phyloP scores from a whole-genome alignment of 2,329 filamentous ascomycete species.

The Alternaria alternata region DNA sequence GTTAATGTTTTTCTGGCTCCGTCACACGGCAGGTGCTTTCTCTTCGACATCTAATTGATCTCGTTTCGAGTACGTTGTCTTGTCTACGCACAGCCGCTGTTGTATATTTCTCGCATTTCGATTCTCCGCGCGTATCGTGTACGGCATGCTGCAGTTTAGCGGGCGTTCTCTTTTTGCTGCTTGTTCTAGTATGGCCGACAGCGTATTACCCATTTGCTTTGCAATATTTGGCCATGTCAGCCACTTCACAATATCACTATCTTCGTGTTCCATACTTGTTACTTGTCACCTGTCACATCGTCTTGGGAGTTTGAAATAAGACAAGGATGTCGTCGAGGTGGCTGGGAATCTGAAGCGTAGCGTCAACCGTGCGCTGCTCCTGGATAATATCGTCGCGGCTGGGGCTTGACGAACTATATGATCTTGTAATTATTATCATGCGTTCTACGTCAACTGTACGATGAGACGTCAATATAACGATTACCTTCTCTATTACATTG shows the following conservation, averaged over 20 bases:
- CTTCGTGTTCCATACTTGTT: constrained; percentile 4
- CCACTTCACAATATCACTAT: constrained; percentile 9
- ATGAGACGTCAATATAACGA: constrained; percentile 26
- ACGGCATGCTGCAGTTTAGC: constrained; percentile 43
- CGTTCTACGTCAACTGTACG: constrained; percentile 13
- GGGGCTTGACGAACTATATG: constrained; percentile 22
- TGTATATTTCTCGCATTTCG: constrained; percentile 32
- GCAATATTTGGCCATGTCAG: constrained; percentile 1
- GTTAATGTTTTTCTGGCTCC: constrained; percentile 41
- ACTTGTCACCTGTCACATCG: constrained; percentile 7
- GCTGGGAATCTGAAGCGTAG: constrained; percentile 14
- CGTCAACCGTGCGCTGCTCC: constrained; percentile 16
- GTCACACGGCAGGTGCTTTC: constrained; percentile 31
- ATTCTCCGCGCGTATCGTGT: constrained; percentile 13
- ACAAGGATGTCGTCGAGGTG: constrained; percentile 8
- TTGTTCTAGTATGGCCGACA: constrained; percentile 8
- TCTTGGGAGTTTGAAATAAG: constrained; percentile 12
- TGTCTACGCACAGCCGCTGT: constrained; percentile 22
- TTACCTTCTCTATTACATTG: constrained; percentile 22
- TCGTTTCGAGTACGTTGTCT: constrained; percentile 30
- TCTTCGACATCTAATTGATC: constrained; percentile 24
- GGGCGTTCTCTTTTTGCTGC: constrained; percentile 38
- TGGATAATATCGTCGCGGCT: constrained; percentile 22
- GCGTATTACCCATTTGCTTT: constrained; percentile 25
- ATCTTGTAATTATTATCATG: constrained; percentile 35